Percentiles rank a stretch among this genome's conserved stretches.
Evolutionary conservation across 2,329 filamentous ascomycete species (phyloP).

Genomic region (Aureobasidium sp.): DNA sequence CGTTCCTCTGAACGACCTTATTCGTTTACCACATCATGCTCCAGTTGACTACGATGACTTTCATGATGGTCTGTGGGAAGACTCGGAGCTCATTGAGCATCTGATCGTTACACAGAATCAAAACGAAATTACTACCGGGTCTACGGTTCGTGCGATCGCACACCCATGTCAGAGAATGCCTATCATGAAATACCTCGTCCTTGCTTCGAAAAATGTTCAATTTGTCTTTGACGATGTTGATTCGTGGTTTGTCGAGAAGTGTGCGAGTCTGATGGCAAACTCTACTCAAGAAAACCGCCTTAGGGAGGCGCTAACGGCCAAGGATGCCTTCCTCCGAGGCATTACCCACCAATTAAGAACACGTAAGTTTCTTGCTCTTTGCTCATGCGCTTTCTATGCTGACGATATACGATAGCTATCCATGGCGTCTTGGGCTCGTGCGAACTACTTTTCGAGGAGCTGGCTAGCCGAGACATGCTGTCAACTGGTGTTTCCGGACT

Average conservation of each 20-base stretch:
- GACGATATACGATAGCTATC: slow-evolving; percentile 22
- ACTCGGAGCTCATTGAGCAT: slow-evolving; percentile 31
- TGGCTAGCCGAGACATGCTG: slow-evolving; percentile 21
- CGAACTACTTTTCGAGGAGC: slow-evolving; percentile 35
- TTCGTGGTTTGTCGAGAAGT: slow-evolving; percentile 36
- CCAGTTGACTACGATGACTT: slow-evolving; percentile 23
- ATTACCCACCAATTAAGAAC: slow-evolving; percentile 41
- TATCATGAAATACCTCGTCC: slow-evolving; percentile 27
- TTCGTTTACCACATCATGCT: slow-evolving; percentile 22
- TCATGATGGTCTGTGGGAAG: slow-evolving; percentile 37
- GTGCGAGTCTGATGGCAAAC: slow-evolving; percentile 30
- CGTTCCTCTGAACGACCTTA: slow-evolving; percentile 14
- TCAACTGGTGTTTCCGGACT: slow-evolving; percentile 10
- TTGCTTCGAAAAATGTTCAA: slow-evolving; percentile 34
- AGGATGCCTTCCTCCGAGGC: slow-evolving; percentile 37
- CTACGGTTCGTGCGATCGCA: slow-evolving; percentile 31
- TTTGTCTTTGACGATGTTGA: slow-evolving; percentile 40
- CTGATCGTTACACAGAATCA: slow-evolving; percentile 31
- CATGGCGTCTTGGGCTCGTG: slow-evolving; percentile 37
- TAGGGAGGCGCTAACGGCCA: slow-evolving; percentile 34
- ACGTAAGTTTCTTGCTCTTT: slow-evolving; percentile 14
- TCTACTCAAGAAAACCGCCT: slow-evolving; percentile 32
- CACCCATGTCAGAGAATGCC: slow-evolving; percentile 28
- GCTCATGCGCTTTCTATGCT: not conserved
- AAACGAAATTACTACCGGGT: slow-evolving; percentile 18